Percentiles rank a stretch among this genome's conserved stretches.
Evolutionary conservation across 441 rosid species (phyloP).

Genomic region (Mallotus repandus): DNA sequence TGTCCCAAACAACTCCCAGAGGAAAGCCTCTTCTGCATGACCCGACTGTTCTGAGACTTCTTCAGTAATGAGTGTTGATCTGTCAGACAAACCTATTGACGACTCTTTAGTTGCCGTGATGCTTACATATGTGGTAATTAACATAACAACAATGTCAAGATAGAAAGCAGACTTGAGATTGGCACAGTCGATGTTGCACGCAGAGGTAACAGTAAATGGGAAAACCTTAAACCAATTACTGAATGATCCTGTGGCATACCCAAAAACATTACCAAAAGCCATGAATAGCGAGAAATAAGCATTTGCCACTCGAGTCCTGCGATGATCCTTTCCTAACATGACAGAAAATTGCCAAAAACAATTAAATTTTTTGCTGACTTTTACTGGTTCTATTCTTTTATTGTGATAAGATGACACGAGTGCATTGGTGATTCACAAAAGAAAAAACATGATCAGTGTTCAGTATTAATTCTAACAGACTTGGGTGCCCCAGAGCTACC

Average conservation of each 20-base stretch:
- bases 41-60: constrained; percentile 42
- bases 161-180: constrained; percentile 96
- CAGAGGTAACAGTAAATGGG: constrained; percentile 67
- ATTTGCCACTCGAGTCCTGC: constrained; percentile 92
- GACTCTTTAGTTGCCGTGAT: constrained; percentile 63
- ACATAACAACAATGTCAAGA: constrained; percentile 69
- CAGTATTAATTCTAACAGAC: neutral
- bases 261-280: constrained; percentile 94
- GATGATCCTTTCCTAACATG: constrained; percentile 77
- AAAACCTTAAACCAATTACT: constrained; percentile 89
- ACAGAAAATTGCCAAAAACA: constrained; percentile 24
- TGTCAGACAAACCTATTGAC: constrained; percentile 43
- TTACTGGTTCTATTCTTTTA: constrained; percentile 3
- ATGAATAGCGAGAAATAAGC: constrained; percentile 93
- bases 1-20: constrained; percentile 89
- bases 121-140: constrained; percentile 64
- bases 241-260: constrained; percentile 86
- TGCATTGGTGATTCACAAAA: neutral
- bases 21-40: constrained; percentile 72
- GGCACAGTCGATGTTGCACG: constrained; percentile 78
- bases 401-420: neutral
- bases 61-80: constrained; percentile 34
- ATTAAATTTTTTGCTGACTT: constrained; percentile 17
- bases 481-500: no score
- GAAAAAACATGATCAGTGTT: neutral